These are phyloP conservation scores for Luffa aegyptiaca DNA, from an alignment of 306 rosid species.

Conservation along the genomic window DNA sequence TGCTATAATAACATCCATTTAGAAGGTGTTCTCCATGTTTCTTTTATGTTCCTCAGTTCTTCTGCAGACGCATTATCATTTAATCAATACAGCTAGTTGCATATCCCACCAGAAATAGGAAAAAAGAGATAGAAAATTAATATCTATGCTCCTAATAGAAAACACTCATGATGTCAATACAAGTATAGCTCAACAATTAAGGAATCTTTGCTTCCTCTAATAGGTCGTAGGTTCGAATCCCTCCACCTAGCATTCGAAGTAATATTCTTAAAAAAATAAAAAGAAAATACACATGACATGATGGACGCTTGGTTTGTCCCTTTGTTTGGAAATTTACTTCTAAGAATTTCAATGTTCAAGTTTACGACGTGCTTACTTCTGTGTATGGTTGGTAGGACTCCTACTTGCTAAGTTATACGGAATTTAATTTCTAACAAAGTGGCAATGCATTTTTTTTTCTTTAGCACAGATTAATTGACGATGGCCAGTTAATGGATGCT, in stretches of 20 bases:
- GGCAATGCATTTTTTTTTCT: neutral
- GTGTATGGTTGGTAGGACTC: neutral
- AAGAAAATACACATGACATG: neutral
- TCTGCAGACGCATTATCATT: neutral
- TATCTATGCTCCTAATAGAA: neutral
- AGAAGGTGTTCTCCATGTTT: neutral
- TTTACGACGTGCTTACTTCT: neutral
- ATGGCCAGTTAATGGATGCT: conserved; percentile 91
- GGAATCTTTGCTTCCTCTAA: too few species aligned
- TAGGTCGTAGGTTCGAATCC: neutral
- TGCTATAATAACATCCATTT: neutral
- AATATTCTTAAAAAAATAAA: neutral
- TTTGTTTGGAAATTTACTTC: neutral
- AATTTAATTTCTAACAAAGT: neutral
- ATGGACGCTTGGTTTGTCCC: neutral
- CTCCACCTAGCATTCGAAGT: neutral
- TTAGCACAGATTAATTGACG: conserved; percentile 60
- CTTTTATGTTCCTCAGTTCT: neutral
- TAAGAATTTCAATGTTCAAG: neutral
- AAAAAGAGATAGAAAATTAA: neutral
- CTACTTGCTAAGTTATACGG: neutral
- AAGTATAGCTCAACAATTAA: too few species aligned
- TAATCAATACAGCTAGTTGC: neutral
- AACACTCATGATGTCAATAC: too few species aligned
- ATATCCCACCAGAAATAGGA: neutral